phyloP scores from a whole-genome alignment of 2,329 filamentous ascomycete genomes.

The Plenodomus lindquistii region DNA sequence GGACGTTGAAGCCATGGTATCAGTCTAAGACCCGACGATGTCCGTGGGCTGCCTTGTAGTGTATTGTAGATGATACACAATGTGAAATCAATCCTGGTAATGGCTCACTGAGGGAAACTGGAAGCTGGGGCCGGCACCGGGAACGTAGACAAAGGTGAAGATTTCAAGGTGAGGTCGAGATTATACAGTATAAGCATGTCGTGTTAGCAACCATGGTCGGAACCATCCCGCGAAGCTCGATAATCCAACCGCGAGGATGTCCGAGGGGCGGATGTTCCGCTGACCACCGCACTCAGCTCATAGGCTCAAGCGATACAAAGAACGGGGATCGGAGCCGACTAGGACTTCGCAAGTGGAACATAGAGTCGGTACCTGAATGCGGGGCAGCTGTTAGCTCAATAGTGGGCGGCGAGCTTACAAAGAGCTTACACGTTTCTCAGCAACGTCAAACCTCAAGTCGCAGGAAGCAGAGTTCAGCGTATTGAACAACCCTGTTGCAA shows the following conservation, averaged over 20 bases:
- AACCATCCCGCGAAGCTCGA: conserved; percentile 8
- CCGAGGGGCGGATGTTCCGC: conserved; percentile 1
- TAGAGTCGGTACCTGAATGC: conserved; percentile 20
- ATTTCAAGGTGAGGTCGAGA: neutral
- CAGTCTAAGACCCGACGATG: no score
- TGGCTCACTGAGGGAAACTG: neutral
- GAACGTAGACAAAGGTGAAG: neutral
- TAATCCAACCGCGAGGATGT: neutral
- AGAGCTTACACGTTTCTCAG: conserved; percentile 9
- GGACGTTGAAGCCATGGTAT: neutral
- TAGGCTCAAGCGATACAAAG: conserved; percentile 4
- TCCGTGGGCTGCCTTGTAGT: neutral
- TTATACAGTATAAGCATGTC: neutral
- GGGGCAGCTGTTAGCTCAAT: conserved; percentile 8
- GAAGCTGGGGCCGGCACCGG: neutral
- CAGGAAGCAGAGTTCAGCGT: neutral
- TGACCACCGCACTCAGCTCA: conserved; percentile 8
- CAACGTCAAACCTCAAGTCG: neutral
- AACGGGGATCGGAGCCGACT: conserved; percentile 3
- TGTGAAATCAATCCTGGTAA: neutral
- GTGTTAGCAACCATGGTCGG: conserved; percentile 2
- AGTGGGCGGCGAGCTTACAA: conserved; percentile 8
- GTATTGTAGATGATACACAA: no score
- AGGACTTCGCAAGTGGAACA: conserved; percentile 11
- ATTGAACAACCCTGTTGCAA: neutral